Percentiles rank a stretch among this genome's conserved stretches.
These are phyloP conservation scores for Exserohilum turcica DNA, from an alignment of 2,329 filamentous ascomycete species.

Conservation along the genomic window DNA sequence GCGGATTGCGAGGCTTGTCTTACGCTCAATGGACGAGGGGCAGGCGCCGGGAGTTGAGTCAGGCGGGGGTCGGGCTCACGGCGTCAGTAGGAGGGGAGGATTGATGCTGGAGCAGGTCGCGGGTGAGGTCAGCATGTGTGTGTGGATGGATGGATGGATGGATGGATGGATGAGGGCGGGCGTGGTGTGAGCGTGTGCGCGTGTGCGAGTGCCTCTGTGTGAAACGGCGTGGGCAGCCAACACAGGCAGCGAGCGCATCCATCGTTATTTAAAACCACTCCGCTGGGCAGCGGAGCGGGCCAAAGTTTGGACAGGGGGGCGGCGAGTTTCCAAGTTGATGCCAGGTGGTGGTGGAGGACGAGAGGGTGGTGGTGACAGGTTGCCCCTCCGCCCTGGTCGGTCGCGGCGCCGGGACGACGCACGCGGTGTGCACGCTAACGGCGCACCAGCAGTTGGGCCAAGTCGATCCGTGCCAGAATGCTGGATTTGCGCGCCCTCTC, in stretches of 20 bases:
- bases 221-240: conserved; percentile 8
- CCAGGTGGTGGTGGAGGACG: conserved; percentile 22
- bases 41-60: conserved; percentile 10
- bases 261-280: conserved; percentile 36
- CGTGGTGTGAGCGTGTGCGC: neutral
- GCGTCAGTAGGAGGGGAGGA: conserved; percentile 4
- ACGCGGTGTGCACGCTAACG: conserved; percentile 39
- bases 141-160: conserved; percentile 10
- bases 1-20: conserved; percentile 27
- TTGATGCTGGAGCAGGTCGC: conserved; percentile 11
- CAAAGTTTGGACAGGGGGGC: conserved; percentile 26
- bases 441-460: conserved; percentile 30
- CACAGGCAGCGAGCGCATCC: conserved; percentile 24
- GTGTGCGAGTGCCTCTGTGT: neutral
- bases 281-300: conserved; percentile 37
- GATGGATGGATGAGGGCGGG: too few species aligned
- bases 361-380: conserved; percentile 25
- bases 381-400: conserved; percentile 22
- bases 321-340: conserved; percentile 27
- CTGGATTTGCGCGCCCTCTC: conserved; percentile 20
- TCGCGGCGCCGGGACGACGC: conserved; percentile 42
- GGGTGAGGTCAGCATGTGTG: conserved; percentile 32
- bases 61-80: conserved; percentile 10
- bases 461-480: conserved; percentile 37
- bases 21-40: conserved; percentile 13